Evolutionary conservation across 1,284 basidiomycete genomes (phyloP), one percentile per base, ranked within the genome.

Genomic region (Apiotrichum gracile): DNA sequence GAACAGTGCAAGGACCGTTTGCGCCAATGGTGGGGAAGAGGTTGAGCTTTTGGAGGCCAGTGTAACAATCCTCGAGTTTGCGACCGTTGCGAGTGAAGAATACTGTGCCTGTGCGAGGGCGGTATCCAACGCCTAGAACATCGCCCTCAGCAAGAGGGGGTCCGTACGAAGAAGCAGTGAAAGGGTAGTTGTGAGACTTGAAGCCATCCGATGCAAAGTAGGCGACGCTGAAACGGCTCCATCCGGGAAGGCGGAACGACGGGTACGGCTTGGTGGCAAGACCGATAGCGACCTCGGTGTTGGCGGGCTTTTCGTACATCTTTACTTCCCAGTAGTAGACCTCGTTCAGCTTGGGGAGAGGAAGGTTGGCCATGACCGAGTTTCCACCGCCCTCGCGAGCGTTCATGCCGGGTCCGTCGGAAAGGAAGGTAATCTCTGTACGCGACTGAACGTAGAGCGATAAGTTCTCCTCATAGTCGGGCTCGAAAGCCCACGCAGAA

Each of bases 301-400:
- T 78, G 56, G 82, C 79, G 7, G 91, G 89, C 56, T 94, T 86
- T 74, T 97, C 92, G 70, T 91, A 97, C 85, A 96, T 88, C 78
- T 97, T 97, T 59, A 91, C 87, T 71, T 97, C 92, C 87, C 89
- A 97, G 72, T 97, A 97, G 73, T 97, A 97, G 14, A 94, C 91
- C 72, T 97, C 92, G 76, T 97, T 97, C 49, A 96, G 79, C 70
- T 94, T 94, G 14, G 92, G 92, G 5, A 97, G 77, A 0, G 92
- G 92, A 8, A 97, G 80, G 71, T 97, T 97, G 47, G 90, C 92
- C 77, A 96, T 90, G 6, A 97, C 92, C 53, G 83, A 89, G 22
- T 91, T 91, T 2, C 89, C 88, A 9, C 78, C 79, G 13, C 78
- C 78, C 63, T 80, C 78, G 35, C 73, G 62, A 7, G 66, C 66